These are phyloP conservation scores for Gaillardinia entomophila DNA, from an alignment of 805 yeast species.

Conservation along the genomic window DNA sequence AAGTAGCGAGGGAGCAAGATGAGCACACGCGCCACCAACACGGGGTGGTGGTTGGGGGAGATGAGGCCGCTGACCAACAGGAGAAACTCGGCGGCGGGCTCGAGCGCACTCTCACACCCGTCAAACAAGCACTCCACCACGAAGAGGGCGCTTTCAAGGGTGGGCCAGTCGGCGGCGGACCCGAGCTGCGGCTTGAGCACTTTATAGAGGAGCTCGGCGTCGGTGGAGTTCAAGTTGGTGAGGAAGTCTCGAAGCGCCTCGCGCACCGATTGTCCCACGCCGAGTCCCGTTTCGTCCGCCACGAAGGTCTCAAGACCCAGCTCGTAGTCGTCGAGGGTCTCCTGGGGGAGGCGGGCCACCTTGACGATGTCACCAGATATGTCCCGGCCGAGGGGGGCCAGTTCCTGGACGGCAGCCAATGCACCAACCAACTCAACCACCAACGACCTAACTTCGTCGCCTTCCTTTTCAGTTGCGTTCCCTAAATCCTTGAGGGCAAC, in stretches of 20 bases:
- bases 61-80: constrained; percentile 3
- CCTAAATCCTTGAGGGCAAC: constrained; percentile 19
- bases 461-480: constrained; percentile 9
- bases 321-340: constrained; percentile 42
- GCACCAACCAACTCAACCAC: no score
- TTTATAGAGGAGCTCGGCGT: constrained; percentile 18
- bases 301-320: constrained; percentile 66
- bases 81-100: constrained; percentile 5
- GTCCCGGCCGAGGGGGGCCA: constrained; percentile 16
- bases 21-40: constrained; percentile 45
- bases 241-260: constrained; percentile 56
- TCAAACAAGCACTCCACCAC: constrained; percentile 37
- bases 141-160: constrained; percentile 37
- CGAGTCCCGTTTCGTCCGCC: constrained; percentile 67
- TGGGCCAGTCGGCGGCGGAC: constrained; percentile 15
- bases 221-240: constrained; percentile 40
- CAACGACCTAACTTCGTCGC: constrained; percentile 15
- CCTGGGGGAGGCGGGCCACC: constrained; percentile 38
- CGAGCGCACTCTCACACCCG: constrained; percentile 28
- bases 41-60: constrained; percentile 11
- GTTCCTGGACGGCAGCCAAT: constrained; percentile 21
- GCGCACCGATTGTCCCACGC: constrained; percentile 46
- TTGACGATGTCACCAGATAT: constrained; percentile 26
- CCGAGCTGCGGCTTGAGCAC: neutral
- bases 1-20: constrained; percentile 52